These are phyloP conservation scores for Allium cepa DNA, from an alignment of 106 monocot species.

Conservation along the genomic window DNA sequence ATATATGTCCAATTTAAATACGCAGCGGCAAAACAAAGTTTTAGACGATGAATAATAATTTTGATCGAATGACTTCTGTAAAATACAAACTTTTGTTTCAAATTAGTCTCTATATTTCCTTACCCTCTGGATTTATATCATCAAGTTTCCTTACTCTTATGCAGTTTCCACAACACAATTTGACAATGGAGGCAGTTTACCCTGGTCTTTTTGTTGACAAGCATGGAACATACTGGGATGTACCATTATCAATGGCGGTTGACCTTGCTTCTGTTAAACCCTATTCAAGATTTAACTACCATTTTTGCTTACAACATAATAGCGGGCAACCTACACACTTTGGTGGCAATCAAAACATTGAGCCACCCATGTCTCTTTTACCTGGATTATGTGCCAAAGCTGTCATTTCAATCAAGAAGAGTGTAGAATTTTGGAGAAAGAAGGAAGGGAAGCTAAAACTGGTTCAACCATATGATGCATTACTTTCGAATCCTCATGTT, in stretches of 20 bases:
- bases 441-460: constrained; percentile 75
- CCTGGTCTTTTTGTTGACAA: constrained; percentile 87
- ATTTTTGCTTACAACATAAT: constrained; percentile 76
- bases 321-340: constrained; percentile 70
- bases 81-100: no score
- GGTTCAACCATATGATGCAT: constrained; percentile 90
- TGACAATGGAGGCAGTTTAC: constrained; percentile 68
- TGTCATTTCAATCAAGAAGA: constrained; percentile 65
- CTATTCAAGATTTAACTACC: constrained; percentile 65
- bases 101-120: neutral
- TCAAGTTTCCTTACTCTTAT: constrained; percentile 3
- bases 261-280: constrained; percentile 71
- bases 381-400: constrained; percentile 88
- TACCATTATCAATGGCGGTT: constrained; percentile 61
- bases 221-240: constrained; percentile 82
- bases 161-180: constrained; percentile 73
- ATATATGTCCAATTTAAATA: neutral
- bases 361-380: constrained; percentile 45
- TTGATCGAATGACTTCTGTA: no score
- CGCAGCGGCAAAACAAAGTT: no score
- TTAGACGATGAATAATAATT: no score
- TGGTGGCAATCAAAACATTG: constrained; percentile 23
- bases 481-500: constrained; percentile 82
- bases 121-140: neutral
- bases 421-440: constrained; percentile 70